Base-by-base conservation (phyloP, 768 basidiomycete genomes). In the Tulasnella sp. region DNA sequence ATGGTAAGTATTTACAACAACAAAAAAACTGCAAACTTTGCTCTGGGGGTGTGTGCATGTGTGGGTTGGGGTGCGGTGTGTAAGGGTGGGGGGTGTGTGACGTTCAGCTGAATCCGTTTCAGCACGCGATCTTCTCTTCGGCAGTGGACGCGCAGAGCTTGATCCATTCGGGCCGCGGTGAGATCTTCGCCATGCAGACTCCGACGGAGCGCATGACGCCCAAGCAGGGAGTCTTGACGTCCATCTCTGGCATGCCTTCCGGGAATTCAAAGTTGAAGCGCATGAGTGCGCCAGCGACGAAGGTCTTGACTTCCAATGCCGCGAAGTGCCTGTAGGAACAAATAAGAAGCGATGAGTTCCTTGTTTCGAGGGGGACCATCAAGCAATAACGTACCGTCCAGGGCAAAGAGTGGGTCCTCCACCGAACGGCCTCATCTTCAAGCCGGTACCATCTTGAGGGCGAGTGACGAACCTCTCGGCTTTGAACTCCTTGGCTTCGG, bases 251-350 rank as follows among this genome's bases (percentile, higher is more conserved):
- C 54, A 64, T 72, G 41, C 72, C 78, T 34, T 72, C 60, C 2
- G 69, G 78, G 69, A 79, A 41, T 31, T 79, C 78, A 42, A 79
- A 64, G 78, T 79, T 48, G 78, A 79, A 79, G 7, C 78, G 78
- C 58, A 72, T 69, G 28, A 79, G 78, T 40, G 69, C 78, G 41
- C 77, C 64, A 14, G 77, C 77, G 46, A 79, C 77, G 48, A 64
- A 79, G 37, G 37, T 58, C 64, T 79, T 79, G 77, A 72, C 64
- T 72, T 79, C 77, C 5, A 72, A 9, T 34, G 41, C 48, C 14
- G 77, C 77, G n/a, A 79, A 79, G 50, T 79, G 77, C 37, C 77
- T 79, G 54, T 22, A 78, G 74, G 37, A 28, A 46, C 9, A 42
- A 72, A 3, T 5, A 50, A 50, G 5, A 58, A 69, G 28, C 24